Percentiles rank a stretch among this genome's conserved stretches.
These are phyloP conservation scores for Takashimella tepidaria DNA, from an alignment of 1,284 basidiomycete species.

Conservation along the genomic window DNA sequence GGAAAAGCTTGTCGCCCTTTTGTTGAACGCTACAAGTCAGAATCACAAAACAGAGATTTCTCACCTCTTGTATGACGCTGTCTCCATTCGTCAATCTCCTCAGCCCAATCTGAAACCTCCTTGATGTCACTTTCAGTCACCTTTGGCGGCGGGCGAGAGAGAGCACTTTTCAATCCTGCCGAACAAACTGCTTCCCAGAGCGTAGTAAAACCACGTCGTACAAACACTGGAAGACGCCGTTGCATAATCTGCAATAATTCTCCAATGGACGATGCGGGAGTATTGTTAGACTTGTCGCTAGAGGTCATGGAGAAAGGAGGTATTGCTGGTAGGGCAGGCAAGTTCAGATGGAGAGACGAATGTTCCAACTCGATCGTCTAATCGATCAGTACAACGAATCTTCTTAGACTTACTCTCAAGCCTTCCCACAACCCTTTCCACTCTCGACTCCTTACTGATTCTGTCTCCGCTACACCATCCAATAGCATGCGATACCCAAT, in stretches of 20 bases:
- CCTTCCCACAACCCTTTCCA: slow-evolving; percentile 24
- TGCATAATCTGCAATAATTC: slow-evolving; percentile 23
- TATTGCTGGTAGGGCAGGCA: slow-evolving; percentile 18
- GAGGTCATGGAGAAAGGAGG: neutral
- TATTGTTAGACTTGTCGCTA: neutral
- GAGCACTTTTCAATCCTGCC: neutral
- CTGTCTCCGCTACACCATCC: slow-evolving; percentile 15
- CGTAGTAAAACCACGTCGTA: slow-evolving; percentile 19
- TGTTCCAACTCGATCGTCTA: slow-evolving; percentile 24
- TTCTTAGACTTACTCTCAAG: slow-evolving; percentile 11
- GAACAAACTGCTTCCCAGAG: slow-evolving; percentile 18
- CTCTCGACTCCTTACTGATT: slow-evolving; percentile 1
- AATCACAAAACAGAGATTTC: neutral
- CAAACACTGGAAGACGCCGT: slow-evolving; percentile 18
- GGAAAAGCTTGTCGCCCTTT: neutral
- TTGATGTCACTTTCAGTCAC: slow-evolving; percentile 7
- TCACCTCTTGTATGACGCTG: neutral
- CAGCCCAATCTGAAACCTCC: slow-evolving; percentile 15
- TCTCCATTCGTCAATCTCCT: slow-evolving; percentile 21
- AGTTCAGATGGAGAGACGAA: slow-evolving; percentile 19
- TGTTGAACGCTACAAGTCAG: no score
- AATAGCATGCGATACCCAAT: slow-evolving; percentile 17
- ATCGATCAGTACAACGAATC: slow-evolving; percentile 3
- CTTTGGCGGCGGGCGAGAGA: neutral
- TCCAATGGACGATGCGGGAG: slow-evolving; percentile 13